phyloP scores from a whole-genome alignment of 768 basidiomycete species.

The Kwoniella sp. region DNA sequence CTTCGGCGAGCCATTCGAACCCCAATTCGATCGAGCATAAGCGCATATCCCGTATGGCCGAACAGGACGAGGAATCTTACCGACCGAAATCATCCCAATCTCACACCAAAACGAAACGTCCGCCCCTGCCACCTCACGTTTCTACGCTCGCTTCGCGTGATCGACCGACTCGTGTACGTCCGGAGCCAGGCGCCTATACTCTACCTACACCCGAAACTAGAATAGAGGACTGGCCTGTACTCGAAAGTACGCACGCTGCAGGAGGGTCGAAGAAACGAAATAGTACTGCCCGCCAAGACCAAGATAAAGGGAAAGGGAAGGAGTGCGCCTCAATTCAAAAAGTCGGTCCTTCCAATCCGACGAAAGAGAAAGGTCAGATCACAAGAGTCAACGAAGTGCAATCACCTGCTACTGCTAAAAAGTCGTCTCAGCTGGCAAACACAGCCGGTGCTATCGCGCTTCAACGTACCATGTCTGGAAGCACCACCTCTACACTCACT shows the following conservation, averaged over 20 bases:
- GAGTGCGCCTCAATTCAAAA: not conserved
- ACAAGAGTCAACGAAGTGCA: not conserved
- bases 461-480: not conserved
- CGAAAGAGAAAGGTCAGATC: too few species aligned
- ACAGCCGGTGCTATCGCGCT: not conserved
- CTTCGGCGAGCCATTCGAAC: too few species aligned
- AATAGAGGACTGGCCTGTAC: slow-evolving; percentile 19
- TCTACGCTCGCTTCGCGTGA: not conserved
- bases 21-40: not conserved
- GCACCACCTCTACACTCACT: slow-evolving; percentile 14
- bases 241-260: slow-evolving; percentile 14
- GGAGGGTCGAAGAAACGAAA: slow-evolving; percentile 4
- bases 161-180: slow-evolving; percentile 8
- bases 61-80: slow-evolving; percentile 9
- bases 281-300: not conserved
- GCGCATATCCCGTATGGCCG: not conserved
- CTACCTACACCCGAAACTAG: slow-evolving; percentile 7
- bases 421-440: not conserved
- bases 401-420: slow-evolving; percentile 1
- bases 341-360: not conserved
- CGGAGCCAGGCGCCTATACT: slow-evolving; percentile 13
- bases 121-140: not conserved
- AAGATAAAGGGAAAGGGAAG: slow-evolving; percentile 1
- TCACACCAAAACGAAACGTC: not conserved
- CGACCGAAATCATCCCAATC: slow-evolving; percentile 2